Base-by-base conservation (phyloP, 2,329 filamentous ascomycete species). In the Polytolypa hystricis region DNA sequence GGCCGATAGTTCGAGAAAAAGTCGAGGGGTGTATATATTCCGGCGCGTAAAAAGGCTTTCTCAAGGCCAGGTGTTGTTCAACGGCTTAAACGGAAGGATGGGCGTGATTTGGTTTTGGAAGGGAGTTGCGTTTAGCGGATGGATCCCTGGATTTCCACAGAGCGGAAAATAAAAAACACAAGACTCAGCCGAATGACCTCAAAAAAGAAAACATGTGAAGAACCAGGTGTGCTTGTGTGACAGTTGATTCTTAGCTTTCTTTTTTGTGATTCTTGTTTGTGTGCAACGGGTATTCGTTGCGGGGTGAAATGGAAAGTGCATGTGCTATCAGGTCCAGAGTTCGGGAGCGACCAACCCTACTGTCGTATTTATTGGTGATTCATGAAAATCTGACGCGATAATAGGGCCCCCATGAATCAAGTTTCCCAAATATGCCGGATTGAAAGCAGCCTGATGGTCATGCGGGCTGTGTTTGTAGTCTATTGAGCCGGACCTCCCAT, bases 371-470 rank as follows among this genome's bases (percentile, higher is more conserved):
- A 60, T 49, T 16, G 53, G 38, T 30, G 55, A 44, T 33, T 57
- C 55, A 32, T 55, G 42, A 10, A 58, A 46, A 9, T 53, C 50
- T 0, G 49, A 33, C 29, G 44, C 47, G 20, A 58, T 52, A 9
- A 50, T 38, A 7, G 52, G 54, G 36, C 51, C 47, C 19, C 52
- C 48, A 34, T 57, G 55, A 16, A 54, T 42, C 17, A 52, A 40
- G 29, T 62, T 60, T 35, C 54, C 49, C 4, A 55, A 46, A 35
- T 57, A 63, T 18, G 51, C 50, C 19, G 61, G 55, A 12, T 58
- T 58, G 28, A 57, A 65, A 8, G 55, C 47, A 2, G 60, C 53
- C 2, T 60, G 55, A 15, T 58, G 54, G 2, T 54, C 50, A 12
- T 58, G 47, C 3, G 52, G 48, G 19, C 47, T 46, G 27, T 48